Percentiles rank a stretch among this genome's conserved stretches.
Evolutionary conservation across 2,329 filamentous ascomycete genomes (phyloP).

Genomic region (Trichophyton benhamiae): DNA sequence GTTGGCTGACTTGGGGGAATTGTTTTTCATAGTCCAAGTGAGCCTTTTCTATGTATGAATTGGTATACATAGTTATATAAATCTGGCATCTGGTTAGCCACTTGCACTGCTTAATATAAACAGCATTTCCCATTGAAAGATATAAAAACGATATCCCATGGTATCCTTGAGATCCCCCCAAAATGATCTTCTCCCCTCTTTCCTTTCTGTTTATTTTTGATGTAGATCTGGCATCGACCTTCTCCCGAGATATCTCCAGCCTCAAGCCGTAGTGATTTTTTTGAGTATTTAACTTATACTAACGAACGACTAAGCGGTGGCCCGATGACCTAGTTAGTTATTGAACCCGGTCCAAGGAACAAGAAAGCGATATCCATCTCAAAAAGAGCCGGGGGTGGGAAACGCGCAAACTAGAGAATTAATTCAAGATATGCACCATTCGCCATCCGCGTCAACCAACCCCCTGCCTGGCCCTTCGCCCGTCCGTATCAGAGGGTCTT

Average conservation of each 20-base stretch:
- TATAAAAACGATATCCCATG: too few species aligned
- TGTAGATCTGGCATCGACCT: background rate
- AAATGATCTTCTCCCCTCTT: background rate
- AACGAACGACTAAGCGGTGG: background rate
- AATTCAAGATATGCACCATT: too few species aligned
- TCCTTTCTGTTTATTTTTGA: too few species aligned
- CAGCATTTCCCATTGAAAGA: background rate
- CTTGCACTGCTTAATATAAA: background rate
- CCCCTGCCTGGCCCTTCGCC: background rate
- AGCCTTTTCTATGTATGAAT: background rate
- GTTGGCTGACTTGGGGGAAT: background rate
- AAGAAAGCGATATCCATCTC: background rate
- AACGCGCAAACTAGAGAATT: background rate
- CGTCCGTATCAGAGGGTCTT: background rate
- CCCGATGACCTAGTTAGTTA: constrained; percentile 1
- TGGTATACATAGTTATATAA: background rate
- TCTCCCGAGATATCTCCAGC: background rate
- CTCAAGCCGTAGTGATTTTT: background rate
- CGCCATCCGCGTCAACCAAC: background rate
- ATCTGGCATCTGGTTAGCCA: background rate
- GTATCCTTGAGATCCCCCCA: too few species aligned
- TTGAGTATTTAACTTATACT: too few species aligned
- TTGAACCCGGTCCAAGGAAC: background rate
- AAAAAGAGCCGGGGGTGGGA: background rate
- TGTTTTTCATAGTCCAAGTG: background rate